Percentiles rank a stretch among this genome's conserved stretches.
Conservation (phyloP, 768 basidiomycete species). For the Amyloporia xantha region DNA sequence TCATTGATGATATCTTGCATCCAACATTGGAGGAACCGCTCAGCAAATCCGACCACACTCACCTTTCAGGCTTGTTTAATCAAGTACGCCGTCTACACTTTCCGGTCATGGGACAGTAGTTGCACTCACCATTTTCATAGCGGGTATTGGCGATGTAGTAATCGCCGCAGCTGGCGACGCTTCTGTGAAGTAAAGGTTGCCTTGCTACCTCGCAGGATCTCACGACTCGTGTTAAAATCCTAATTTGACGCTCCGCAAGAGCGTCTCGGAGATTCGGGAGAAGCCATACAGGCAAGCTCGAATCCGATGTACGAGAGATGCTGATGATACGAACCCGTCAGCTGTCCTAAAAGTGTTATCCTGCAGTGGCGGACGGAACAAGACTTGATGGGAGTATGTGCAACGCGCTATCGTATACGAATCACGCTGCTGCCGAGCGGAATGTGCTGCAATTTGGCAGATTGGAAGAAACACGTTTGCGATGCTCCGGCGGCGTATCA, state of each 20-base stretch:
- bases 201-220: not conserved
- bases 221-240: not conserved
- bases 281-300: not conserved
- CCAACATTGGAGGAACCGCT: not conserved
- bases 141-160: not conserved
- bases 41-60: not conserved
- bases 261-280: not conserved
- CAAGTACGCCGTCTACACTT: not conserved
- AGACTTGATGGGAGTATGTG: no score
- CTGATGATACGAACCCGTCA: slow-evolving; percentile 1
- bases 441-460: no score
- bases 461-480: not conserved
- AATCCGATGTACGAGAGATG: not conserved
- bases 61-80: not conserved
- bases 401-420: no score
- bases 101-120: not conserved
- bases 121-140: not conserved
- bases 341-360: not conserved
- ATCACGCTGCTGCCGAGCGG: no score
- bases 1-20: not conserved
- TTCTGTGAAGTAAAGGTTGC: not conserved
- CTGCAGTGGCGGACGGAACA: slow-evolving; percentile 1
- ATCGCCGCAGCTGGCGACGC: not conserved
- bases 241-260: not conserved
- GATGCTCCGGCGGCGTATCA: not conserved